phyloP scores from a whole-genome alignment of 495 filamentous ascomycete species.

The Pyronema domesticum region DNA sequence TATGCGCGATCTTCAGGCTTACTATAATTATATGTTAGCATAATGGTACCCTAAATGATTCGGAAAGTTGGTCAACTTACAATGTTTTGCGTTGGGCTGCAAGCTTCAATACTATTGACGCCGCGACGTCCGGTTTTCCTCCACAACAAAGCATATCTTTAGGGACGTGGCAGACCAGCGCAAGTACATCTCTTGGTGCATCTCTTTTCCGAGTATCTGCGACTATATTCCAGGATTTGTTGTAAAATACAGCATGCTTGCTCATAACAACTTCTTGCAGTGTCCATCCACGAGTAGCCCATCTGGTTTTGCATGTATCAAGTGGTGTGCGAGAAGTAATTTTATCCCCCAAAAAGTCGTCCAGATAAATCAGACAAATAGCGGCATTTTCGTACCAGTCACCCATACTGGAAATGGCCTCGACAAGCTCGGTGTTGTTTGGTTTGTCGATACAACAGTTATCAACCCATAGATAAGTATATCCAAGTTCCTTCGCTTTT shows the following conservation, averaged over 20 bases:
- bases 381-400: conserved; percentile 25
- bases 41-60: background rate
- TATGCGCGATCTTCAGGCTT: conserved; percentile 3
- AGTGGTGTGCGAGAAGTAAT: background rate
- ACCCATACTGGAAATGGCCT: conserved; percentile 24
- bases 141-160: background rate
- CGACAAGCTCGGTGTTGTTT: conserved; percentile 18
- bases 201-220: too few species aligned
- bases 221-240: conserved; percentile 2
- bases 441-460: conserved; percentile 17
- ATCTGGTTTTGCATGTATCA: background rate
- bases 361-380: conserved; percentile 23
- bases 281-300: conserved; percentile 1
- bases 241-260: background rate
- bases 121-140: background rate
- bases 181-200: background rate
- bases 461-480: background rate
- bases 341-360: too few species aligned
- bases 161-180: background rate
- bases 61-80: background rate
- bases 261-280: conserved; percentile 4
- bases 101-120: background rate
- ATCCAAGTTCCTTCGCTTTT: background rate
- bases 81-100: background rate
- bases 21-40: too few species aligned